These are phyloP conservation scores for Guadua angustifolia DNA, from an alignment of 176 grass and related monocot genomes.

Conservation along the genomic window DNA sequence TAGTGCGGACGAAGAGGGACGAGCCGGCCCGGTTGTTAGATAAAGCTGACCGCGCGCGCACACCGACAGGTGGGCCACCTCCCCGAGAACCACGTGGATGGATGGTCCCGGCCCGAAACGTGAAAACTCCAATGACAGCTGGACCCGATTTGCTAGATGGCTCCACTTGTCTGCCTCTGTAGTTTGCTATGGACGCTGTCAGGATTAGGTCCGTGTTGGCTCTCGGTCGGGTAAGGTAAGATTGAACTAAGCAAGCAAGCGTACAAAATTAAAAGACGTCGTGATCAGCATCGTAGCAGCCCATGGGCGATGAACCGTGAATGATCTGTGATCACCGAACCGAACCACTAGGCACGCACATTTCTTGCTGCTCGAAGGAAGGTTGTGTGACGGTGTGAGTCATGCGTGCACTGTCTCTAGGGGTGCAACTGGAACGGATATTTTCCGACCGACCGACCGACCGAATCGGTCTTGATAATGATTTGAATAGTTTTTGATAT, in stretches of 20 bases:
- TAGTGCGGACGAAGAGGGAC: background rate
- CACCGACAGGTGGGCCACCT: background rate
- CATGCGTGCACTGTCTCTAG: background rate
- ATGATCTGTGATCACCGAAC: background rate
- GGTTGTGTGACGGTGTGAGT: background rate
- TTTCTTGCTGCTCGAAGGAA: background rate
- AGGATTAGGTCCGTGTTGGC: background rate
- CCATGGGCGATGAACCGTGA: background rate
- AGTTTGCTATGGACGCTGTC: background rate
- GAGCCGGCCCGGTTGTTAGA: conserved; percentile 1
- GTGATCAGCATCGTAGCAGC: background rate
- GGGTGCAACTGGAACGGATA: no score
- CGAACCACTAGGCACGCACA: background rate
- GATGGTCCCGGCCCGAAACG: background rate
- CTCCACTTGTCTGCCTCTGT: background rate
- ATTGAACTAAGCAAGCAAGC: background rate
- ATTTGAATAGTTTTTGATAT: no score
- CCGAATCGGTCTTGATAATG: no score
- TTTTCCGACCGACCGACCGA: no score
- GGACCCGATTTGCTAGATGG: background rate
- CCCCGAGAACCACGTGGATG: background rate
- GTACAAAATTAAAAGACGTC: background rate
- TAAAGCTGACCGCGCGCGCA: background rate
- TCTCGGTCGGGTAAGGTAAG: background rate
- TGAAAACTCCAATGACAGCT: background rate